These are phyloP conservation scores for Lactarius psammicola DNA, from an alignment of 768 basidiomycete species.

Conservation along the genomic window DNA sequence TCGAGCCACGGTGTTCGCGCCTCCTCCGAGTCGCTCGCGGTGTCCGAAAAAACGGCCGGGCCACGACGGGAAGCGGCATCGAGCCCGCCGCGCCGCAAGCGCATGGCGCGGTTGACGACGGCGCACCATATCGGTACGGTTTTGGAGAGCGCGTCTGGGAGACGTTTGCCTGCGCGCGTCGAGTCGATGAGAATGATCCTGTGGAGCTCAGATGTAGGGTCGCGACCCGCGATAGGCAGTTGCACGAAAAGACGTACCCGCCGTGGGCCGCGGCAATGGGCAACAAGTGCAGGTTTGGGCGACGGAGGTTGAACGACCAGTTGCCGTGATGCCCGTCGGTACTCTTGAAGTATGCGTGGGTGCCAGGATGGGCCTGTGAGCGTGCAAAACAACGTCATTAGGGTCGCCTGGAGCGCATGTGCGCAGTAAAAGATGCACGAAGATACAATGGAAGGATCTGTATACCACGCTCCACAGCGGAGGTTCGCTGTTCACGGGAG, in stretches of 20 bases:
- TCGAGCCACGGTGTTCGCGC: constrained; percentile 37
- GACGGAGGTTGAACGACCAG: constrained; percentile 81
- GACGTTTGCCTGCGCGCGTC: constrained; percentile 87
- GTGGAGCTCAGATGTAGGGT: not conserved
- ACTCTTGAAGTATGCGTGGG: constrained; percentile 85
- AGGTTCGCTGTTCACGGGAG: constrained; percentile 64
- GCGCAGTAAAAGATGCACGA: constrained; percentile 13
- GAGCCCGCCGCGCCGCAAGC: constrained; percentile 32
- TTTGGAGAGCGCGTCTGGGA: constrained; percentile 88
- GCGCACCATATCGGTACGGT: constrained; percentile 95
- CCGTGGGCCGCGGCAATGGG: constrained; percentile 49
- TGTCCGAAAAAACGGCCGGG: not conserved
- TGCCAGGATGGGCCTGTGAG: constrained; percentile 30
- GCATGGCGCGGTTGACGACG: constrained; percentile 70
- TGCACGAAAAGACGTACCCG: constrained; percentile 50
- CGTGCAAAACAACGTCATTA: constrained; percentile 27
- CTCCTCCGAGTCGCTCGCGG: constrained; percentile 41
- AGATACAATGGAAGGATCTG: constrained; percentile 61
- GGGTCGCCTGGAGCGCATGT: not conserved
- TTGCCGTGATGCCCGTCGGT: constrained; percentile 85
- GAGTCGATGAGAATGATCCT: constrained; percentile 90
- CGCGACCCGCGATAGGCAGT: not conserved
- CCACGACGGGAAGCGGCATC: no score
- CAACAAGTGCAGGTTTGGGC: constrained; percentile 82
- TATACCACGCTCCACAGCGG: constrained; percentile 94